These are phyloP conservation scores for Fusarium temperatum DNA, from an alignment of 2,329 filamentous ascomycete species.

Conservation along the genomic window DNA sequence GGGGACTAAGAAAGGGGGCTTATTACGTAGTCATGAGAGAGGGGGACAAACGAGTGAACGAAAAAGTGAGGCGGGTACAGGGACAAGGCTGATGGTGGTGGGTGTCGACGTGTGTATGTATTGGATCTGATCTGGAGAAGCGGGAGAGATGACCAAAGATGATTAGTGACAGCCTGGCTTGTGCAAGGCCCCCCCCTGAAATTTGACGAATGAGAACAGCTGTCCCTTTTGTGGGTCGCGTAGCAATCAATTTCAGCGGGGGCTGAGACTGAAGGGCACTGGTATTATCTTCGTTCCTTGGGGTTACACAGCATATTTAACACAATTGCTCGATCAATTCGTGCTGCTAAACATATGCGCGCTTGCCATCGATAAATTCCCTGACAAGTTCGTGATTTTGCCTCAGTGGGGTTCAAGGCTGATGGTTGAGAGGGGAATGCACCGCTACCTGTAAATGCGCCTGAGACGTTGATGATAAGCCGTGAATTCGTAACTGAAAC, in stretches of 20 bases:
- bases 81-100: slow-evolving; percentile 1
- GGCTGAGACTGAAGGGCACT: not conserved
- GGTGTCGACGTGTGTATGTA: not conserved
- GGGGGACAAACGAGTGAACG: not conserved
- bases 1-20: not conserved
- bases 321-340: not conserved
- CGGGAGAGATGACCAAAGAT: not conserved
- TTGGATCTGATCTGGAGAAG: slow-evolving; percentile 16
- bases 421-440: not conserved
- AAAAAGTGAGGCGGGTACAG: not conserved
- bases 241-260: not conserved
- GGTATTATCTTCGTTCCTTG: slow-evolving; percentile 4
- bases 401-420: not conserved
- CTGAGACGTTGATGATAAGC: rapidly evolving
- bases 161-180: slow-evolving; percentile 36
- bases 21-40: slow-evolving; percentile 20
- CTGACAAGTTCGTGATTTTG: not conserved
- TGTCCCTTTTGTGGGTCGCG: slow-evolving; percentile 32
- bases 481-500: rapidly evolving
- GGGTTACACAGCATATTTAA: not conserved
- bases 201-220: slow-evolving; percentile 28
- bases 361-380: not conserved
- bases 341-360: not conserved
- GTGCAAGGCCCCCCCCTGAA: slow-evolving; percentile 22
- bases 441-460: no score